These are phyloP conservation scores for Xylaria sp. DNA, from an alignment of 2,329 filamentous ascomycete genomes.

Conservation along the genomic window DNA sequence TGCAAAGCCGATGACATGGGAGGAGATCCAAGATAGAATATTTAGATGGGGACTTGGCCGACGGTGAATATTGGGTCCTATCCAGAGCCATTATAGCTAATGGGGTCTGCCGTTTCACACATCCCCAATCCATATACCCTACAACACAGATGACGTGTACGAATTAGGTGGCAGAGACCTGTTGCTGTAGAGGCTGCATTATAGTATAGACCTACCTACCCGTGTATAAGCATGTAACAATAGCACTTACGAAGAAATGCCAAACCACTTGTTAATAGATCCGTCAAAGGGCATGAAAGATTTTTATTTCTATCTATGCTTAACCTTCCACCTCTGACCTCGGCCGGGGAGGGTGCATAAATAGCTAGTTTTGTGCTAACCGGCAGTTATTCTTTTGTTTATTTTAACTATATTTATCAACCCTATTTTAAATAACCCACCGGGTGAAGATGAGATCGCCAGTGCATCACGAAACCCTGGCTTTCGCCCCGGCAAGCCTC, in stretches of 20 bases:
- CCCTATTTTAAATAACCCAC: not conserved
- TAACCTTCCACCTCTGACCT: not conserved
- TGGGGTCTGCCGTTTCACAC: constrained; percentile 10
- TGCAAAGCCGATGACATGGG: constrained; percentile 79
- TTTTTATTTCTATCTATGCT: not conserved
- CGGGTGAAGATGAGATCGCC: not conserved
- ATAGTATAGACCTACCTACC: constrained; percentile 9
- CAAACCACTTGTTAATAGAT: constrained; percentile 21
- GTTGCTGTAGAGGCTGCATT: constrained; percentile 13
- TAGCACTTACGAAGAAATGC: constrained; percentile 35
- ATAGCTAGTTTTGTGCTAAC: not conserved
- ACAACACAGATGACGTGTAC: constrained; percentile 23
- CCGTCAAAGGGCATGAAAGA: not conserved
- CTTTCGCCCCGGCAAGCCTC: not conserved
- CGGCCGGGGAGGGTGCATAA: no score
- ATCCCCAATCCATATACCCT: constrained; percentile 20
- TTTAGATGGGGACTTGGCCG: constrained; percentile 84
- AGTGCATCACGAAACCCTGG: not conserved
- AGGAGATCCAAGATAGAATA: constrained; percentile 89
- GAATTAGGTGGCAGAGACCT: constrained; percentile 2
- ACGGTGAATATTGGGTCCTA: constrained; percentile 46
- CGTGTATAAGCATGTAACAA: constrained; percentile 39
- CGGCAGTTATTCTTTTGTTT: not conserved
- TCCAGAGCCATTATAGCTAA: constrained; percentile 14
- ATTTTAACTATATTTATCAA: not conserved